Evolutionary conservation across 2,329 filamentous ascomycete species (phyloP).

Genomic region (Apiospora pterosperma): DNA sequence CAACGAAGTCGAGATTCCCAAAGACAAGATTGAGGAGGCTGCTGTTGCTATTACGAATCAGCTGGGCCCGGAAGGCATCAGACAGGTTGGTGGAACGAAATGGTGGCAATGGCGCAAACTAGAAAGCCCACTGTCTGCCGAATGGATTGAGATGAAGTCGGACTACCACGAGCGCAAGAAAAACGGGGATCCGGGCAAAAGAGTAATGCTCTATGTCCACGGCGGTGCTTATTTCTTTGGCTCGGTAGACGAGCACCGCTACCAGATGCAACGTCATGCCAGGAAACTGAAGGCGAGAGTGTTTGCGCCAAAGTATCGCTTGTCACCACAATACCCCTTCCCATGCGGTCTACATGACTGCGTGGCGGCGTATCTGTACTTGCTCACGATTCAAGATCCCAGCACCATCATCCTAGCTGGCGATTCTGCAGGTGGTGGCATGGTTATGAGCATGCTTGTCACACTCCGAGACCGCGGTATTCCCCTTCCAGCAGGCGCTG

Average conservation of each 20-base stretch:
- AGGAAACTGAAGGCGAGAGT: conserved; percentile 88
- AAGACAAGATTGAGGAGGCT: conserved; percentile 60
- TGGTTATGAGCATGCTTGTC: conserved; percentile 79
- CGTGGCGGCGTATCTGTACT: conserved; percentile 79
- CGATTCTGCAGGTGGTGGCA: conserved; percentile 90
- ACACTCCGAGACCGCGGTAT: conserved; percentile 78
- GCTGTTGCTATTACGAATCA: conserved; percentile 68
- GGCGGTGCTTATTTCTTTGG: conserved; percentile 96
- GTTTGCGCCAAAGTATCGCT: conserved; percentile 80
- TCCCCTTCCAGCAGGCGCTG: conserved; percentile 81
- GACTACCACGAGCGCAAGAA: conserved; percentile 73
- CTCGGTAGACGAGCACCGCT: conserved; percentile 93
- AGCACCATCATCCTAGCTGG: conserved; percentile 83
- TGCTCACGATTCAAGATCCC: conserved; percentile 73
- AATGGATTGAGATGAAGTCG: conserved; percentile 95
- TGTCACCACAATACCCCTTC: conserved; percentile 93
- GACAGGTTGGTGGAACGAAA: conserved; percentile 71
- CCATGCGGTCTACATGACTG: conserved; percentile 91
- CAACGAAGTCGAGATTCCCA: conserved; percentile 63
- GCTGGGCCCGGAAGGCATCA: conserved; percentile 72
- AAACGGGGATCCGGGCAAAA: conserved; percentile 55
- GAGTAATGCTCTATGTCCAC: conserved; percentile 91
- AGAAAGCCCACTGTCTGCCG: conserved; percentile 65
- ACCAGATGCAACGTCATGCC: conserved; percentile 94
- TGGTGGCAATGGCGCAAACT: conserved; percentile 89